Base-by-base conservation (phyloP, 176 grass and related monocot species). In the Pharus latifolius region DNA sequence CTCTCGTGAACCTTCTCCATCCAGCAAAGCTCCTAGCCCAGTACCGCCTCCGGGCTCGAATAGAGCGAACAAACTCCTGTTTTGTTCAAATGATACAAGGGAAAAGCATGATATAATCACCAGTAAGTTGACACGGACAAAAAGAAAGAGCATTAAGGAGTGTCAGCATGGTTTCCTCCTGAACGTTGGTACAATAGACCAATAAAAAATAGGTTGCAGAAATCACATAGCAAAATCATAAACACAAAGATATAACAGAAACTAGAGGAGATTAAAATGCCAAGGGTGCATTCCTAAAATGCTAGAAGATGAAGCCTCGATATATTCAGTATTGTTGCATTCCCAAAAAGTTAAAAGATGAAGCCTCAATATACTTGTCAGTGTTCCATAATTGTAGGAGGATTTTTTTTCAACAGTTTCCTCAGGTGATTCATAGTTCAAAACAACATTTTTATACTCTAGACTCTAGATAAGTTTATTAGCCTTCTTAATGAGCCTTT, bases 21-120 rank as follows among this genome's bases (percentile, higher is more conserved):
- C 89, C 93, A 63, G 93, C 89, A 87, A 87, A 97, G 65, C 93
- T 97, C 77, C 93, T 97, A 69, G 93, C 89, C 93, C 93, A 97
- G 37, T 97, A 97, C 61, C 93, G 62, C 65, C 93, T 78, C 2
- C 70, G 80, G 38, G 90, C 65, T 34, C 70, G 74, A 77, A 69
- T 90, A 52, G 93, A 97, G 49, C 80, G 83, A 43, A 85, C 86
- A 83, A 92, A 97, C 73, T 92, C 85, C 92, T 96, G 78, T 67
- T 75, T 75, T 76, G 25, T 71, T 40, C 27, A 78, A 51, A 60
- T 53, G 14, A 33, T 60, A 45, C n/a, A 77, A 26, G 57, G 48
- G 17, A 5, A 31, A 74, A 3, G 4, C 17, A 64, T 22, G n/a
- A 70, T 19, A 72, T 49, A 41, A 63, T 46, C 14, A 56, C 49